A percentile compares a stretch with the other conserved stretches of the same genome.
Evolutionary conservation across 1,284 basidiomycete species (phyloP).

Genomic region (Inonotus obliquus): DNA sequence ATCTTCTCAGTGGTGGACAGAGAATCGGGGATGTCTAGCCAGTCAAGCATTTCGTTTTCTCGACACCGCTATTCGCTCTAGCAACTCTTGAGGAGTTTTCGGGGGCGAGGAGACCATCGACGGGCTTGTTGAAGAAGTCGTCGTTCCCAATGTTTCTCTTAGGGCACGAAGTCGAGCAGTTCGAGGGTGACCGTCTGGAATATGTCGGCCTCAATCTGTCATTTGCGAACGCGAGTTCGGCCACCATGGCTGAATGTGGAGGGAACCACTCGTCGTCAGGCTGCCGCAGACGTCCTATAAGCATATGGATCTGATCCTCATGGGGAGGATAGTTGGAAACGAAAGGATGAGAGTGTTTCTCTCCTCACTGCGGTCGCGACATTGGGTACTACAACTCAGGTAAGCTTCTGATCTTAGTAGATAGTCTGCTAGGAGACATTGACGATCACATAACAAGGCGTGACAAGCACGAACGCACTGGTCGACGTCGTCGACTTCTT

Average conservation of each 20-base stretch:
- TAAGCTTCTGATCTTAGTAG: slow-evolving; percentile 29
- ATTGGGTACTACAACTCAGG: slow-evolving; percentile 79
- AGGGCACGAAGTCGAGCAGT: too few relatives aligned
- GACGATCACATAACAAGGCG: slow-evolving; percentile 62
- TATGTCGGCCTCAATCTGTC: too few relatives aligned
- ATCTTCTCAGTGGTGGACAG: too few relatives aligned
- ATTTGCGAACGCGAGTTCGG: too few relatives aligned
- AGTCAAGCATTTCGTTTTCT: slow-evolving; percentile 90
- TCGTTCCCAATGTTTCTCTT: too few relatives aligned
- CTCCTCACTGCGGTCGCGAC: slow-evolving; percentile 89
- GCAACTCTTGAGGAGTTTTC: slow-evolving; percentile 62
- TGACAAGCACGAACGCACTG: slow-evolving; percentile 93
- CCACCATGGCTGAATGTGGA: slow-evolving; percentile 50
- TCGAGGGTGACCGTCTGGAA: too few relatives aligned
- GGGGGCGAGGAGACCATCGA: slow-evolving; percentile 76
- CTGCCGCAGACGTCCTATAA: slow-evolving; percentile 87
- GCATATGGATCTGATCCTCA: slow-evolving; percentile 46
- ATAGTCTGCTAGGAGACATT: neutral
- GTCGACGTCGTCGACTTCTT: slow-evolving; percentile 98
- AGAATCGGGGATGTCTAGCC: slow-evolving; percentile 93
- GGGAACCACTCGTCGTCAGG: slow-evolving; percentile 79
- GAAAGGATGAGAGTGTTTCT: slow-evolving; percentile 96
- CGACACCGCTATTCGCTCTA: slow-evolving; percentile 87
- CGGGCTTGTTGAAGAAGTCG: slow-evolving; percentile 81
- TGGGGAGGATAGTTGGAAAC: slow-evolving; percentile 77